Evolutionary conservation across 202 grass and related monocot genomes (phyloP).

Genomic region (Eragrostis tef): DNA sequence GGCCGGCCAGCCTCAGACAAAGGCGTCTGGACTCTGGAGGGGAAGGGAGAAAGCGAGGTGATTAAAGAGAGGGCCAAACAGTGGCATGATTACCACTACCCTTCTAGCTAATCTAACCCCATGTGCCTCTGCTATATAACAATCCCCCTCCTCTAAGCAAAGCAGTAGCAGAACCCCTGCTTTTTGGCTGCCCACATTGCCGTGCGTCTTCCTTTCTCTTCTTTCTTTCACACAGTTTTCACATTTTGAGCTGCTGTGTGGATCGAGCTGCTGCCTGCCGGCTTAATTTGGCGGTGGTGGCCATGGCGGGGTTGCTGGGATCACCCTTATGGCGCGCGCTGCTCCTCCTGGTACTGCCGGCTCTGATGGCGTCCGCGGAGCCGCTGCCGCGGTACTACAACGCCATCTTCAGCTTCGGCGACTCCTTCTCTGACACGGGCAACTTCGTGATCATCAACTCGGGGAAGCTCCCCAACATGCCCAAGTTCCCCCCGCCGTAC

Average conservation of each 20-base stretch:
- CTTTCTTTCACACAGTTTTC: not conserved
- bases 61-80: not conserved
- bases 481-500: conserved; percentile 71
- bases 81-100: conserved; percentile 33
- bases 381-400: conserved; percentile 67
- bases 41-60: not conserved
- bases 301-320: conserved; percentile 21
- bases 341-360: too few relatives aligned
- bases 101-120: conserved; percentile 28
- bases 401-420: conserved; percentile 95
- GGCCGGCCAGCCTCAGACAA: conserved; percentile 28
- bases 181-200: not conserved
- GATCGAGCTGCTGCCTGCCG: too few relatives aligned
- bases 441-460: conserved; percentile 87
- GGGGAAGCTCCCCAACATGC: conserved; percentile 69
- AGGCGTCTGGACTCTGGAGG: not conserved
- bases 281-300: too few relatives aligned
- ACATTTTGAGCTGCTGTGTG: not conserved
- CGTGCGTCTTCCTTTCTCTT: too few relatives aligned
- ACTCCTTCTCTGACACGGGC: conserved; percentile 94
- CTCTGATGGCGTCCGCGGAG: too few relatives aligned
- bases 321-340: conserved; percentile 2
- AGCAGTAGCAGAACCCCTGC: not conserved
- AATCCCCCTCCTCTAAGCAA: conserved; percentile 27
- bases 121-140: conserved; percentile 58